A percentile compares a stretch with the other conserved stretches of the same genome.
Evolutionary conservation across 2,329 filamentous ascomycete species (phyloP).

Genomic region (Cytospora leucostoma): DNA sequence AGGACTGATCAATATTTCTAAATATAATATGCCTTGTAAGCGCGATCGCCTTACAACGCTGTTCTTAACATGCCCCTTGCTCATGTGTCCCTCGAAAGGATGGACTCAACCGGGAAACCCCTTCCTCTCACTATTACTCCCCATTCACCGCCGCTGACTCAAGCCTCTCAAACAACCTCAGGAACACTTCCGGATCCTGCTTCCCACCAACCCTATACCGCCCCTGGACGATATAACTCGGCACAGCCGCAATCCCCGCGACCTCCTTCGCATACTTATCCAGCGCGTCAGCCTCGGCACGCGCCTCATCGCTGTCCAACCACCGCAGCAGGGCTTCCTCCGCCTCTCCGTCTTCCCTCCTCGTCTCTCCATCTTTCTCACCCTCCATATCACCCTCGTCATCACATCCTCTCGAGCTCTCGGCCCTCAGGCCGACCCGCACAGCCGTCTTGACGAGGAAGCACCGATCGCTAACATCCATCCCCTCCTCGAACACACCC

Average conservation of each 20-base stretch:
- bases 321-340: slow-evolving; percentile 29
- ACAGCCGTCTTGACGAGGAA: slow-evolving; percentile 43
- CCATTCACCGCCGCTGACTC: slow-evolving; percentile 22
- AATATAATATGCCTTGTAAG: too few relatives aligned
- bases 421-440: slow-evolving; percentile 34
- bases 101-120: neutral
- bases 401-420: neutral
- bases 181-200: slow-evolving; percentile 66
- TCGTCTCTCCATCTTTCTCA: too few relatives aligned
- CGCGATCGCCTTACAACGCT: too few relatives aligned
- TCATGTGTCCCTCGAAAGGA: neutral
- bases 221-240: slow-evolving; percentile 71
- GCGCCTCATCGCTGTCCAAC: slow-evolving; percentile 35
- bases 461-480: slow-evolving; percentile 44
- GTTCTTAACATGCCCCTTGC: neutral
- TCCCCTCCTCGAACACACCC: slow-evolving; percentile 45
- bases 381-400: neutral
- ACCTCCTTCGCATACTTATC: slow-evolving; percentile 35
- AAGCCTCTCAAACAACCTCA: slow-evolving; percentile 66
- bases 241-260: slow-evolving; percentile 63
- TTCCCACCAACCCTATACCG: slow-evolving; percentile 70
- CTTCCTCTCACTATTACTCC: neutral
- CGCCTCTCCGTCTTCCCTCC: neutral
- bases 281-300: slow-evolving; percentile 35
- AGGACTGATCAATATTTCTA: too few relatives aligned